A percentile compares a stretch with the other conserved stretches of the same genome.
phyloP scores from a whole-genome alignment of 2,329 filamentous ascomycete species.

The Nemania sp. region DNA sequence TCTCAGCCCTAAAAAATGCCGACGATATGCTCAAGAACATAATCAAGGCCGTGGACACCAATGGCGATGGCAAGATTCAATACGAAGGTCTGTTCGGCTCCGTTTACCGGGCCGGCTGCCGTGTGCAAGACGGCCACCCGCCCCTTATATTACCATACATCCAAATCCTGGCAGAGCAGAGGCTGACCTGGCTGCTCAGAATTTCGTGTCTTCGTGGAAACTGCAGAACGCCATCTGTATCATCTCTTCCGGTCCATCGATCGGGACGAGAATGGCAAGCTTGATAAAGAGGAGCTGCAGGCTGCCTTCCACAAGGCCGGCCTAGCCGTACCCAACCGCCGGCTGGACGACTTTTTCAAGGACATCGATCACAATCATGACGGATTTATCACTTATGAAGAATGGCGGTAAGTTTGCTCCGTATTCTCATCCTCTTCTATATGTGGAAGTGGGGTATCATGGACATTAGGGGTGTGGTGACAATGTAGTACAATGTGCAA shows the following conservation, averaged over 20 bases:
- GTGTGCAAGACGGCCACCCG: neutral
- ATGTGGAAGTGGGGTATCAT: neutral
- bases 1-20: constrained; percentile 79
- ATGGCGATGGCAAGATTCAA: constrained; percentile 86
- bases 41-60: constrained; percentile 79
- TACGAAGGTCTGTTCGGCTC: constrained; percentile 69
- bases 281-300: constrained; percentile 84
- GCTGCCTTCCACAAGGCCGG: constrained; percentile 78
- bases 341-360: constrained; percentile 82
- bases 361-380: constrained; percentile 91
- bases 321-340: constrained; percentile 74
- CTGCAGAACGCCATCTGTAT: constrained; percentile 82
- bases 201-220: constrained; percentile 84
- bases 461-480: neutral
- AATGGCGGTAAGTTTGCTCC: constrained; percentile 84
- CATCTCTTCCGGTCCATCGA: constrained; percentile 86
- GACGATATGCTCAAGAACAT: constrained; percentile 81
- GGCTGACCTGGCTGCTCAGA: constrained; percentile 56
- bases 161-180: constrained; percentile 5
- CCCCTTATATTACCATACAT: neutral
- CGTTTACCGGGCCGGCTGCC: constrained; percentile 18
- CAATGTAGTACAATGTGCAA: too few relatives aligned
- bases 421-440: neutral
- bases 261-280: constrained; percentile 77
- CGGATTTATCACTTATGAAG: constrained; percentile 84